These are phyloP conservation scores for Coemansia javaensis DNA, from an alignment of 192 early-diverging fungal species.

Conservation along the genomic window DNA sequence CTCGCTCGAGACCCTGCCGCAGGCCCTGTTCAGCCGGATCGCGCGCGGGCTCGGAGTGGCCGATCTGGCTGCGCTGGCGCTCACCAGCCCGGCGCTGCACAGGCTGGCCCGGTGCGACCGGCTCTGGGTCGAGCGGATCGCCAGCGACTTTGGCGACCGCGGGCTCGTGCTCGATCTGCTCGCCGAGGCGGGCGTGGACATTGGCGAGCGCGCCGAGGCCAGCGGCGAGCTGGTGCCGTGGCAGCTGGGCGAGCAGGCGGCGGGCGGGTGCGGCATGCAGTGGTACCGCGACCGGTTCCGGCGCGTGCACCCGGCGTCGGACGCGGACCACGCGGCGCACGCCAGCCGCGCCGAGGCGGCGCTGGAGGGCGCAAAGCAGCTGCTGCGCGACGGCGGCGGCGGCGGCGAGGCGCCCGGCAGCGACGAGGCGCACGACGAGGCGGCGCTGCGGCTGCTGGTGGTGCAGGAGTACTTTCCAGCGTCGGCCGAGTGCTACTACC, in stretches of 20 bases:
- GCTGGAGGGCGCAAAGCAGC: slow-evolving; percentile 30
- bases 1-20: slow-evolving; percentile 27
- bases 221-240: slow-evolving; percentile 33
- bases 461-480: slow-evolving; percentile 46
- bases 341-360: slow-evolving; percentile 19
- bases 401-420: slow-evolving; percentile 15
- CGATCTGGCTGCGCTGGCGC: slow-evolving; percentile 24
- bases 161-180: slow-evolving; percentile 27
- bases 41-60: slow-evolving; percentile 24
- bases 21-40: slow-evolving; percentile 32
- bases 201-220: slow-evolving; percentile 17
- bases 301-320: slow-evolving; percentile 30
- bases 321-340: slow-evolving; percentile 9
- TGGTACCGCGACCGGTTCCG: slow-evolving; percentile 35
- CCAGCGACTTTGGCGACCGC: slow-evolving; percentile 48
- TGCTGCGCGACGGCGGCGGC: slow-evolving; percentile 49
- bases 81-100: slow-evolving; percentile 27
- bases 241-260: slow-evolving; percentile 1
- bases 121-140: slow-evolving; percentile 43
- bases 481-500: slow-evolving; percentile 48
- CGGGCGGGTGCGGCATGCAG: slow-evolving; percentile 5
- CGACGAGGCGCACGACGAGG: slow-evolving; percentile 31
- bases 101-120: slow-evolving; percentile 15
- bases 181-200: slow-evolving; percentile 40
- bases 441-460: slow-evolving; percentile 27